Evolutionary conservation across 345 rosid species (phyloP), one percentile per base, ranked within the genome.

Genomic region (Citrus glauca): DNA sequence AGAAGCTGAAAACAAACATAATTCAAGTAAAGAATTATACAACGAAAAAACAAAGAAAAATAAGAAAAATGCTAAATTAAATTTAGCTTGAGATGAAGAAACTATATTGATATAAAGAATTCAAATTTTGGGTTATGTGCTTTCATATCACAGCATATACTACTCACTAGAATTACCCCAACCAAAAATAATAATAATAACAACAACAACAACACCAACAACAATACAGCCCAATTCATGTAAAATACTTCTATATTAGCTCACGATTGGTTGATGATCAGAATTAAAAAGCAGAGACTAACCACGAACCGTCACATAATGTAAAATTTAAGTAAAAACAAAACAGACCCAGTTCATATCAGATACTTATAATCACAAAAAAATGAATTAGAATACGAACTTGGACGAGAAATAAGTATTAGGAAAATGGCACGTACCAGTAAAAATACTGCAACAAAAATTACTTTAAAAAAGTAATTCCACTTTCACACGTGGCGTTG

Each of bases 281-380:
- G 30, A 63, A 74, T 63, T 74, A 30, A 3, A 37, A 40, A 17
- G 69, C 69, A 62, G 77, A 74, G 33, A 66, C 71, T n/a, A 24
- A 25, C 9, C 67, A 61, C 1, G 6, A 55, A 72, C 57, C 64
- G 56, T 66, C 33, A n/a, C 48, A 53, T 53, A 65, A 42, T 53
- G 35, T 53, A 75, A 75, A 64, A 30, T 30, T 19, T 17, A 75
- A 53, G 35, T 66, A 24, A 35, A 60, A 76, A 35, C 35, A 55
- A 76, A 66, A 55, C 22, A 66, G 4, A 33, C 50, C 71, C 78
- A 53, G 71, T 65, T 75, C 63, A 33, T 62, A 63, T 45, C 78
- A 65, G 27, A 48, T 7, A 32, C 27, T 30, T 4, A 48, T 11
- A 42, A 75, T n/a, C 22, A 64, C 22, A 48, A 48, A 19, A 19